Base-by-base conservation (phyloP, 2,329 filamentous ascomycete genomes). In the Phoma sp. region DNA sequence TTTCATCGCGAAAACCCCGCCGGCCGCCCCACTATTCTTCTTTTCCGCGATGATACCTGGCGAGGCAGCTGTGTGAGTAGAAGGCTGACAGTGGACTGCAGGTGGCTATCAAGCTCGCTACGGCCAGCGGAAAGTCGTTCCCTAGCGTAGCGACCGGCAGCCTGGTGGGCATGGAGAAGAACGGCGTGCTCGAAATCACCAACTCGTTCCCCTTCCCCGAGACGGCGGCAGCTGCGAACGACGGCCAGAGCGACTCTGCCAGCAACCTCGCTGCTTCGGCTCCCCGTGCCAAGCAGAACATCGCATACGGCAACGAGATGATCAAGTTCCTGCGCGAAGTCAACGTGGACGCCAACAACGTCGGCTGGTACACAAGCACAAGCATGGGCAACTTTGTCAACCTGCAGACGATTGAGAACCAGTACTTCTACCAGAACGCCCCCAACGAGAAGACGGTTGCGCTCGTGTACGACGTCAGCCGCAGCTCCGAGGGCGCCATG, bases 321-420 rank as follows among this genome's bases (percentile, higher is more conserved):
- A 93, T 99, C 78, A 90, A 92, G 73, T 92, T 95, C 77, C 81
- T 98, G 60, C 90, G 93, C 76, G 95, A 98, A 79, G 95, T 99
- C 72, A 99, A 98, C 77, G 91, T 98, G 56, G 95, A 99, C 76
- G 95, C 95, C 64, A 96, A 98, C 83, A 96, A 92, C 71, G 92
- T 96, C 56, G 95, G 95, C 70, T 99, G 93, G 93, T 99, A 99
- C 81, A 97, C 92, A 55, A 97, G 92, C 81, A 92, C 93, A 61
- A 96, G 92, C 77, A 96, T 99, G 91, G 95, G 95, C 77, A 98
- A 96, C 83, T 98, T 98, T 69, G 84, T 98, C 83, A 97, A 93
- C 82, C 78, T 90, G 74, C 91, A 89, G 82, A 93, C 96, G 74
- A 91, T 99, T 77, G 95, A 99, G 84, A 99, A 98, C 82, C 93